Conservation (phyloP, 306 rosid species). For the Citrullus mucosospermus region DNA sequence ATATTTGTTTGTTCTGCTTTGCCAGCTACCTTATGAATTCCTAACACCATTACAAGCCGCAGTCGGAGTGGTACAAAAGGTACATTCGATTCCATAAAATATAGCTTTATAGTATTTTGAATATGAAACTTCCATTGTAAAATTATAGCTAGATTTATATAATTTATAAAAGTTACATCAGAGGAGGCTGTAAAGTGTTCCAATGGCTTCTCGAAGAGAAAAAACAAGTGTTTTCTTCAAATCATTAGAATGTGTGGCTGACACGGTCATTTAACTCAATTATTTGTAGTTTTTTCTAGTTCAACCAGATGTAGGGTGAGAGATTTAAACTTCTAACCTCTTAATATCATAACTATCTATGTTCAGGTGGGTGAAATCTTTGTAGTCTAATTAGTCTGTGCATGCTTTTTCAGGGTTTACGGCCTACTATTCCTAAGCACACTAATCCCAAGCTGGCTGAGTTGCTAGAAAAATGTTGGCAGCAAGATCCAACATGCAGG, state of each 20-base stretch:
- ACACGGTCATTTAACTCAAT: not conserved
- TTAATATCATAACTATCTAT: not conserved
- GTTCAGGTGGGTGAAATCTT: not conserved
- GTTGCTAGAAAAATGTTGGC: constrained; percentile 86
- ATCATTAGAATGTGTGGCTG: not conserved
- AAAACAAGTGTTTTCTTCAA: not conserved
- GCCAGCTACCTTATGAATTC: constrained; percentile 87
- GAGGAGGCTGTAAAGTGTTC: not conserved
- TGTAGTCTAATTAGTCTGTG: not conserved
- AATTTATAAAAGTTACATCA: not conserved
- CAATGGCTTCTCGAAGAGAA: not conserved
- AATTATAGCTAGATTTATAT: not conserved
- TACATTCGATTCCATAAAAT: constrained; percentile 15
- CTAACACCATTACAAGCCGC: constrained; percentile 97
- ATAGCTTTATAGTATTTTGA: not conserved
- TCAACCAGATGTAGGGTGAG: too few species aligned
- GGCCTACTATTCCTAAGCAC: constrained; percentile 78
- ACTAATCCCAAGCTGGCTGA: constrained; percentile 69
- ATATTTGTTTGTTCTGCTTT: constrained; percentile 11
- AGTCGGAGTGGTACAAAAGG: constrained; percentile 94
- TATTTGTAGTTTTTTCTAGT: not conserved
- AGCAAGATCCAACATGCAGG: constrained; percentile 64
- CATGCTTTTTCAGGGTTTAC: constrained; percentile 46
- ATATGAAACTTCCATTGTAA: not conserved
- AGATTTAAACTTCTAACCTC: too few species aligned